These are phyloP conservation scores for Tephrocybe sp. DNA, from an alignment of 768 basidiomycete genomes.

Conservation along the genomic window DNA sequence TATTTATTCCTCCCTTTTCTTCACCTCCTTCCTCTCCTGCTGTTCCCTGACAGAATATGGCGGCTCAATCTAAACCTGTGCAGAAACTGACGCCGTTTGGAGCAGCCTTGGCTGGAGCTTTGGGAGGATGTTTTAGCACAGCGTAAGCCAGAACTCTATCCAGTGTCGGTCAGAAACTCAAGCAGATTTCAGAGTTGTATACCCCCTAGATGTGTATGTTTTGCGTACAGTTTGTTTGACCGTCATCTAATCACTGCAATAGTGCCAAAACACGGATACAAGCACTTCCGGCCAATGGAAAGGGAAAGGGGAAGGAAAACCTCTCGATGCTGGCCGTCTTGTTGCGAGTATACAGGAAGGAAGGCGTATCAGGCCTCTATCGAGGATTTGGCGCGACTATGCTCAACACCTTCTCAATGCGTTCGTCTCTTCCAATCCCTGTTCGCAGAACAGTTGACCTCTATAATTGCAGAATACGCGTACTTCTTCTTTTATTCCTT, in stretches of 20 bases:
- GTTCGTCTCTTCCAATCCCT: conserved; percentile 47
- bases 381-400: conserved; percentile 94
- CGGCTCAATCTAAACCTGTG: conserved; percentile 55
- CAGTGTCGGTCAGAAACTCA: conserved; percentile 5
- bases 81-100: conserved; percentile 83
- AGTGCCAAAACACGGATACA: conserved; percentile 97
- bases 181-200: conserved; percentile 65
- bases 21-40: conserved; percentile 2
- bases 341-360: conserved; percentile 69
- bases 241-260: conserved; percentile 8
- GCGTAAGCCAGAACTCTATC: conserved; percentile 58
- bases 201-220: conserved; percentile 90
- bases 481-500: conserved; percentile 99
- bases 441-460: conserved; percentile 2
- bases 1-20: conserved; percentile 17
- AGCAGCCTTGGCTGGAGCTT: conserved; percentile 87
- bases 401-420: conserved; percentile 98
- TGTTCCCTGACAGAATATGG: conserved; percentile 31
- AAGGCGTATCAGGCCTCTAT: conserved; percentile 84
- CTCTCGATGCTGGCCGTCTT: conserved; percentile 66
- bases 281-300: conserved; percentile 53
- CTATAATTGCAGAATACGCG: conserved; percentile 74
- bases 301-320: conserved; percentile 52
- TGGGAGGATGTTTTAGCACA: conserved; percentile 91
- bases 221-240: neutral